Percentiles rank a stretch among this genome's conserved stretches.
Evolutionary conservation across 805 yeast species (phyloP).

Genomic region (Pichia californica): DNA sequence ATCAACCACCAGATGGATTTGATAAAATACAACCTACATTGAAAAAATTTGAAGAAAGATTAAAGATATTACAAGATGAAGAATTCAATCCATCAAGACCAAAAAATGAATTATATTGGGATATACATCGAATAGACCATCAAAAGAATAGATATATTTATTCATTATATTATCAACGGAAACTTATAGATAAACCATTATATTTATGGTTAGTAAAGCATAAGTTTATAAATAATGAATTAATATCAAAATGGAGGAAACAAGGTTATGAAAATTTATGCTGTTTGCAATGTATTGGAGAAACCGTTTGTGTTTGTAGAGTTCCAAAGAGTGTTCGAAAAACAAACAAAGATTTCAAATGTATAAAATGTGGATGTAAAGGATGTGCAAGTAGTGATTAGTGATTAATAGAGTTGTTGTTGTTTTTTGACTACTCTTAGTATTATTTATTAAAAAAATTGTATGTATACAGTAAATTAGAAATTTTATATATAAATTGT

Average conservation of each 20-base stretch:
- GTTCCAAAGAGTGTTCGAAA: constrained; percentile 56
- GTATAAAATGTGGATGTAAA: constrained; percentile 77
- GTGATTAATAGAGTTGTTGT: background rate
- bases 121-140: constrained; percentile 61
- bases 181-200: constrained; percentile 57
- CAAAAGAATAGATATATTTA: constrained; percentile 72
- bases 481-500: too few species aligned
- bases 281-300: constrained; percentile 74
- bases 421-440: too few species aligned
- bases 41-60: constrained; percentile 46
- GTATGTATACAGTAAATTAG: too few species aligned
- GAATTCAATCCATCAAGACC: constrained; percentile 33
- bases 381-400: constrained; percentile 79
- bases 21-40: constrained; percentile 62
- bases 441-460: too few species aligned
- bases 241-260: constrained; percentile 63
- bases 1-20: constrained; percentile 69
- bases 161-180: constrained; percentile 63
- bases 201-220: constrained; percentile 70
- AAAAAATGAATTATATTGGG: constrained; percentile 59
- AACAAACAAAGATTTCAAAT: constrained; percentile 31
- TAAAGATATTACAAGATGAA: constrained; percentile 40
- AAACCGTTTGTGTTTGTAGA: constrained; percentile 74
- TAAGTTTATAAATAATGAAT: constrained; percentile 55
- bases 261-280: constrained; percentile 80